Base-by-base conservation (phyloP, 2,329 filamentous ascomycete species). In the Emmonsiellopsis sp. region DNA sequence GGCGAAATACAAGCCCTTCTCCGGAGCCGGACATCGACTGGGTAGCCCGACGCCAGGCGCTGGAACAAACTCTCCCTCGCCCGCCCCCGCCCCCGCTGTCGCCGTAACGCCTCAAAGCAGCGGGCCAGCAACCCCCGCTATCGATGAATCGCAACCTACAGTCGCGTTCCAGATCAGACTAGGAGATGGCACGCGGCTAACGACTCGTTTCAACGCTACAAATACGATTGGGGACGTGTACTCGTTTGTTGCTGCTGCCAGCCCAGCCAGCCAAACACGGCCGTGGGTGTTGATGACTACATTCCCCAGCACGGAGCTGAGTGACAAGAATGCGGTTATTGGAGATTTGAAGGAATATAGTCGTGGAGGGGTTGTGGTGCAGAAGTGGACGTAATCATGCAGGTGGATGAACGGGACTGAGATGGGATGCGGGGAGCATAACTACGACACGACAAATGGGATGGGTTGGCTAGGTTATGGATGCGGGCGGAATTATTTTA, bases 141-240 rank as follows among this genome's bases (percentile, higher is more conserved):
- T 85, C 43, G 79, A 85, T 61, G 73, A 80, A 47, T 79, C 79
- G 6, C 73, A 77, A 46, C 82, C 82, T 2, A 78, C 68, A 0
- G 62, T 85, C 2, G 81, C 78, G 10, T 70, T 85, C 36, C 81
- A 84, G 65, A 77, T 85, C 54, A 79, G 82, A 36, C 75, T 85
- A 5, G 82, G 80, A 21, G 81, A 85, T 59, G 82, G 82, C 36
- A 81, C 81, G 10, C 73, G 81, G 11, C 65, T 85, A 55, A 74
- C 74, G 6, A 81, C 79, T 17, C 76, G 82, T 21, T 85, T 85
- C 72, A 85, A 85, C 65, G 82, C 80, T 0, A 79, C 77, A 1
- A 80, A 84, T 62, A 85, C 82, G 0, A 76, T 85, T 54, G 82
- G 81, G 42, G 79, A 85, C 57, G 78, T 85, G 40, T 85, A 85